These are phyloP conservation scores for Xylaria sp. DNA, from an alignment of 2,329 filamentous ascomycete genomes.

Conservation along the genomic window DNA sequence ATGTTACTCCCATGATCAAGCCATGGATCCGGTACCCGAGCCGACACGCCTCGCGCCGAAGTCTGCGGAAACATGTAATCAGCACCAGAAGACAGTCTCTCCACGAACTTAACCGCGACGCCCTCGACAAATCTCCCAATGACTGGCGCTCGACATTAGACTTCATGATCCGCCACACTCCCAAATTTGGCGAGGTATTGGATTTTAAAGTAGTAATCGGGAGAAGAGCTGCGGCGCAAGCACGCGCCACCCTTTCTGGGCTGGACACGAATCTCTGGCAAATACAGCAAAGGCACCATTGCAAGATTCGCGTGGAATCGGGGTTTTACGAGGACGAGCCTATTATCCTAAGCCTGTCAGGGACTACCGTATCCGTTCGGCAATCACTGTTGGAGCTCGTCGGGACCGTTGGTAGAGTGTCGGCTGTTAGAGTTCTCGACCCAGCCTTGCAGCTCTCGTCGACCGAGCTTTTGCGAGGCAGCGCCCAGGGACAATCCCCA, in stretches of 20 bases:
- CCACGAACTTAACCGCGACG: conserved; percentile 31
- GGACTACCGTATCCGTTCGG: conserved; percentile 44
- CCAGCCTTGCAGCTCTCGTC: conserved; percentile 35
- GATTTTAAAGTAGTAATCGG: conserved; percentile 48
- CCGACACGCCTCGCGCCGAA: conserved; percentile 34
- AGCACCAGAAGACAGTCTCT: conserved; percentile 42
- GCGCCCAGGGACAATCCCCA: conserved; percentile 14
- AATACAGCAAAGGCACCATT: conserved; percentile 43
- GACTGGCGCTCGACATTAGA: conserved; percentile 42
- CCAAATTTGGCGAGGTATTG: conserved; percentile 40
- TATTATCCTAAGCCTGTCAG: conserved; percentile 45
- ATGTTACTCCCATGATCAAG: conserved; percentile 11
- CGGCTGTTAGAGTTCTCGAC: conserved; percentile 44
- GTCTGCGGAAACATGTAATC: conserved; percentile 38
- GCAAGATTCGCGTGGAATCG: conserved; percentile 44
- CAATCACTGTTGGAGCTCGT: conserved; percentile 46
- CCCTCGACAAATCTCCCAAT: conserved; percentile 20
- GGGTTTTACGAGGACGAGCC: conserved; percentile 27
- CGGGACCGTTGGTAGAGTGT: conserved; percentile 42
- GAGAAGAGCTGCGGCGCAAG: conserved; percentile 41
- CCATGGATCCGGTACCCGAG: conserved; percentile 29
- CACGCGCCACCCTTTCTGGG: conserved; percentile 40
- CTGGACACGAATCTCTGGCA: conserved; percentile 44
- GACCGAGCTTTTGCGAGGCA: conserved; percentile 36
- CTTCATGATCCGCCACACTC: conserved; percentile 46